Evolutionary conservation across 768 basidiomycete genomes (phyloP), one percentile per base, ranked within the genome.

Genomic region (Boletus rubroflammeus): DNA sequence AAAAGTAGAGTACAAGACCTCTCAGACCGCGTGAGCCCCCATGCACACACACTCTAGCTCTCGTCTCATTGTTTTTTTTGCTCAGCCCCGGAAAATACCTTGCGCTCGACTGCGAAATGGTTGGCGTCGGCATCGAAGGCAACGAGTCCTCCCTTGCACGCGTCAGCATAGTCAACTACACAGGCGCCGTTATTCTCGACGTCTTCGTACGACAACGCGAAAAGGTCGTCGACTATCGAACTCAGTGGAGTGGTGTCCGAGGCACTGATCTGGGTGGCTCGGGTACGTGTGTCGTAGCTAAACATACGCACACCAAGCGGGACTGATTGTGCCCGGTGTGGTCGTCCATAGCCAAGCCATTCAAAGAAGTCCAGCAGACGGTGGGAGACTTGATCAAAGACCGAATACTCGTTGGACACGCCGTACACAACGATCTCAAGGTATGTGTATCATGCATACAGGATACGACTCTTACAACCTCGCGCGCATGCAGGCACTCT

Each of bases 141-240:
- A 26, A 32, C 23, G 58, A 59, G 17, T 60, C 47, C 25, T 59
- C 58, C n/a, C 38, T 59, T 2, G 52, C 51, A 15, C 47, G 58
- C 3, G 57, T 60, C 28, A 55, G 47, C 47, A 67, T 98, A 35
- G 93, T 98, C 51, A 96, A 98, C 70, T 96, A 84, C 66, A 76
- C 91, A 56, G 96, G 96, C 0, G 83, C 78, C 1, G 76, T 90
- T 23, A 74, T 87, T 38, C 67, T 97, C 58, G 95, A 98, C 63
- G 86, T 80, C 46, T 94, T 91, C 60, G 96, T 99, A 32, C 76
- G 80, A 47, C 94, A 92, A 65, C 79, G 85, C 47, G 94, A 98
- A 68, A 79, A 81, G 14, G 93, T 98, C 10, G 88, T 93, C 11
- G 96, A 99, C 70, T 98, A 94, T 73, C 75, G 94, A 52, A 99